Evolutionary conservation across 495 filamentous ascomycete species (phyloP).

Genomic region (Pyronema omphalodes): DNA sequence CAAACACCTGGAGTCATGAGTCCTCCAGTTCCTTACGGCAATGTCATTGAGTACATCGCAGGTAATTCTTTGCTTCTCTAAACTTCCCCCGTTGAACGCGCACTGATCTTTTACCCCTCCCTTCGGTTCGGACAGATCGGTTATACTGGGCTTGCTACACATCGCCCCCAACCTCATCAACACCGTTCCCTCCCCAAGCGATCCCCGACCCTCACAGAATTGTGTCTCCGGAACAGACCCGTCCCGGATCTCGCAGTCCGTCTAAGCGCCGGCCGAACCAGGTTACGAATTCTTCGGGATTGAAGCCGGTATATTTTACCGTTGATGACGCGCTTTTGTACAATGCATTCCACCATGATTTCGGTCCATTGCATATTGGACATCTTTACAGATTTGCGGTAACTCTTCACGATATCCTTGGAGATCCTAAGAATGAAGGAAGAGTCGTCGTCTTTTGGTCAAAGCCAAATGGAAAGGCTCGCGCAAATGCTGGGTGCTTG

Average conservation of each 20-base stretch:
- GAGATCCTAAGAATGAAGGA: slow-evolving; percentile 64
- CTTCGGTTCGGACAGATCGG: slow-evolving; percentile 36
- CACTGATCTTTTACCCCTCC: background rate
- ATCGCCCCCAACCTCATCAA: slow-evolving; percentile 55
- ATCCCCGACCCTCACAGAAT: slow-evolving; percentile 30
- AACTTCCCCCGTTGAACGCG: background rate
- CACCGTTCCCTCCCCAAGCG: slow-evolving; percentile 68
- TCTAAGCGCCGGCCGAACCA: slow-evolving; percentile 47
- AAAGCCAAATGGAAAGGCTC: slow-evolving; percentile 73
- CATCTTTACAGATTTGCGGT: slow-evolving; percentile 93
- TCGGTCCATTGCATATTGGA: slow-evolving; percentile 91
- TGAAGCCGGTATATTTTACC: slow-evolving; percentile 77
- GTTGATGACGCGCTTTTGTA: slow-evolving; percentile 85
- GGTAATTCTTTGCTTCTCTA: slow-evolving; percentile 28
- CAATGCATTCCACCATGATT: slow-evolving; percentile 97
- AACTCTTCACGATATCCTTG: slow-evolving; percentile 83
- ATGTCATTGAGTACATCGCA: slow-evolving; percentile 64
- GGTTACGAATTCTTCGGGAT: slow-evolving; percentile 26
- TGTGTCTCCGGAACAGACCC: slow-evolving; percentile 69
- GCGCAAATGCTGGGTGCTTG: slow-evolving; percentile 91
- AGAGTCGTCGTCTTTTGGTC: slow-evolving; percentile 89
- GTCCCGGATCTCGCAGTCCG: slow-evolving; percentile 35
- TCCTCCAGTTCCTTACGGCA: slow-evolving; percentile 31
- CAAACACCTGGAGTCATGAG: background rate
- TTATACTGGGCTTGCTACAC: slow-evolving; percentile 89